A percentile compares a stretch with the other conserved stretches of the same genome.
Conservation (phyloP, 2,329 filamentous ascomycete species). For the Salinomyces thailandicus region DNA sequence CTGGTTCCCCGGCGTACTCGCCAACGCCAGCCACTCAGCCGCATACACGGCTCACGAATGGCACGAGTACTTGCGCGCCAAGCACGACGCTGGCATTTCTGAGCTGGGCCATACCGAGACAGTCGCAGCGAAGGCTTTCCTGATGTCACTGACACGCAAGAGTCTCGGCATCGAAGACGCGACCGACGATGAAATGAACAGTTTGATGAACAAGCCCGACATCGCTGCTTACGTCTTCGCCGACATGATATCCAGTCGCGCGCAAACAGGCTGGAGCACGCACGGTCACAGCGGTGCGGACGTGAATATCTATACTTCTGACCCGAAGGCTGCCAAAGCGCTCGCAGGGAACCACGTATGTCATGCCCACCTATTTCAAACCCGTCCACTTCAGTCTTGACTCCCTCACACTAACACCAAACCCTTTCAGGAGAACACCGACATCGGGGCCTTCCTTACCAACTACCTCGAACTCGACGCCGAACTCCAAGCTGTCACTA, state of each 20-base stretch:
- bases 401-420: not conserved
- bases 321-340: conserved; percentile 49
- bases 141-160: conserved; percentile 57
- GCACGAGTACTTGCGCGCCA: conserved; percentile 24
- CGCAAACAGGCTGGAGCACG: conserved; percentile 86
- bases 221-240: conserved; percentile 56
- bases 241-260: conserved; percentile 75
- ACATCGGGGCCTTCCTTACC: conserved; percentile 72
- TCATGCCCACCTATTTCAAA: no score
- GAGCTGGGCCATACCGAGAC: conserved; percentile 17
- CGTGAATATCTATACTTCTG: conserved; percentile 89
- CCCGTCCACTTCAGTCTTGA: not conserved
- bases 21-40: conserved; percentile 64
- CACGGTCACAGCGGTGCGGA: conserved; percentile 85
- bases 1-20: conserved; percentile 77
- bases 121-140: conserved; percentile 48
- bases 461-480: conserved; percentile 73
- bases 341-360: conserved; percentile 62
- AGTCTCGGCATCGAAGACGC: conserved; percentile 71
- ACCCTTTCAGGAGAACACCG: conserved; percentile 67
- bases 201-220: conserved; percentile 48
- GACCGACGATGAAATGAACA: conserved; percentile 57
- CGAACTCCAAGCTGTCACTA: conserved; percentile 66
- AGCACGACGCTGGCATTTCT: conserved; percentile 41
- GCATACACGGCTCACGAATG: conserved; percentile 60